phyloP scores from a whole-genome alignment of 257 asterid genomes.

The Gentiana macrophylla region DNA sequence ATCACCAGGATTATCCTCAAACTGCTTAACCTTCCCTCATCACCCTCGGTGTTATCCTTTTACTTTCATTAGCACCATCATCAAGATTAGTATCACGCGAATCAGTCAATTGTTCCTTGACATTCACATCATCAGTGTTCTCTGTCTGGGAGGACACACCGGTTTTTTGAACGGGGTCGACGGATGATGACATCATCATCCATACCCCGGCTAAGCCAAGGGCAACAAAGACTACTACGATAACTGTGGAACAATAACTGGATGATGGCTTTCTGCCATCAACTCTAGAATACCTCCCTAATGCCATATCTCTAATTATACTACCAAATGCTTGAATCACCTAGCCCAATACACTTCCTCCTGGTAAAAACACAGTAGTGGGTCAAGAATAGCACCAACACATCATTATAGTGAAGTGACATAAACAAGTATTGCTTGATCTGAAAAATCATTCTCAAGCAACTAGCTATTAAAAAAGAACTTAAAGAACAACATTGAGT shows the following conservation, averaged over 20 bases:
- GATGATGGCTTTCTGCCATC: constrained; percentile 78
- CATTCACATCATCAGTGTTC: constrained; percentile 40
- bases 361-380: constrained; percentile 12
- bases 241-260: constrained; percentile 63
- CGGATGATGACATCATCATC: constrained; percentile 87
- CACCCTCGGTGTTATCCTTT: constrained; percentile 22
- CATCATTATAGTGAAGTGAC: too few relatives aligned
- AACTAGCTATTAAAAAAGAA: too few relatives aligned
- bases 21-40: constrained; percentile 61
- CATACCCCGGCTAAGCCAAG: constrained; percentile 89
- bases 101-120: constrained; percentile 26
- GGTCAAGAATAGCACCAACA: neutral
- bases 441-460: too few relatives aligned
- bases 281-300: constrained; percentile 83
- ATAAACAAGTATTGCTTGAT: too few relatives aligned
- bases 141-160: constrained; percentile 43
- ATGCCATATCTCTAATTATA: constrained; percentile 40
- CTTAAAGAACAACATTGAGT: too few relatives aligned
- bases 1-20: constrained; percentile 85
- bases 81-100: constrained; percentile 26
- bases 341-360: constrained; percentile 12
- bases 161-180: constrained; percentile 51
- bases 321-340: constrained; percentile 10
- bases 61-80: constrained; percentile 18
- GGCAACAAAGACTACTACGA: constrained; percentile 76